Evolutionary conservation across 2,329 filamentous ascomycete genomes (phyloP), one percentile per base, ranked within the genome.

Genomic region (Alternaria sp.): DNA sequence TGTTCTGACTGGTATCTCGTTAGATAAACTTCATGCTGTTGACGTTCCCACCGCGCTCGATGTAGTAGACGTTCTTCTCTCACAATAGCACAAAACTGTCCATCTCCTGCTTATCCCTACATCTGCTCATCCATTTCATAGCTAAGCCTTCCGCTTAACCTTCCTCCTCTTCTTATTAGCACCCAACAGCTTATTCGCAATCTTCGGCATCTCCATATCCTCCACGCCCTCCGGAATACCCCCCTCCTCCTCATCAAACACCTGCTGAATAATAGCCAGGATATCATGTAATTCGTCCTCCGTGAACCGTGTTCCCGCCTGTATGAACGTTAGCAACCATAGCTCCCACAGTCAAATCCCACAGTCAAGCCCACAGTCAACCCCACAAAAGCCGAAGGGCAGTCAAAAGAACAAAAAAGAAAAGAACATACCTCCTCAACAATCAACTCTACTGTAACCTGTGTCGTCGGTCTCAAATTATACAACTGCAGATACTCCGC

Each of bases 401-500:
- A 21, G 21, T 21, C 21, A 21, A 21, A 21, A 21, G 21, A 21
- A 4, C 21, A 21, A 21, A 3, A 3, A 3, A 21, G 21, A 21
- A 21, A 21, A 21, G 21, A 21, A 32, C 32, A 36, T 36, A 36
- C 76, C 66, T 81, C 79, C 54, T 81, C 77, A 28, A 80, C 69
- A 9, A 81, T 68, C 21, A 79, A 28, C 23, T 79, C 75, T 1
- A 81, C 61, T 69, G 73, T 74, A 17, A 78, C 70, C 30, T 73
- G 67, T 7, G 71, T 75, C 6, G 56, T 69, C 0, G 79, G 78
- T 1, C 75, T 64, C 58, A 80, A 49, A 52, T 81, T 80, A 56
- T 78, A 77, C 9, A 81, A 66, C 64, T 79, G 77, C n/a, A 81
- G 64, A 62, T 77, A 79, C 69, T 81, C 79, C 0, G 76, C 75